Percentiles rank a stretch among this genome's conserved stretches.
These are phyloP conservation scores for Novymonas esmeraldas DNA, from an alignment of 208 protist genomes.

Conservation along the genomic window DNA sequence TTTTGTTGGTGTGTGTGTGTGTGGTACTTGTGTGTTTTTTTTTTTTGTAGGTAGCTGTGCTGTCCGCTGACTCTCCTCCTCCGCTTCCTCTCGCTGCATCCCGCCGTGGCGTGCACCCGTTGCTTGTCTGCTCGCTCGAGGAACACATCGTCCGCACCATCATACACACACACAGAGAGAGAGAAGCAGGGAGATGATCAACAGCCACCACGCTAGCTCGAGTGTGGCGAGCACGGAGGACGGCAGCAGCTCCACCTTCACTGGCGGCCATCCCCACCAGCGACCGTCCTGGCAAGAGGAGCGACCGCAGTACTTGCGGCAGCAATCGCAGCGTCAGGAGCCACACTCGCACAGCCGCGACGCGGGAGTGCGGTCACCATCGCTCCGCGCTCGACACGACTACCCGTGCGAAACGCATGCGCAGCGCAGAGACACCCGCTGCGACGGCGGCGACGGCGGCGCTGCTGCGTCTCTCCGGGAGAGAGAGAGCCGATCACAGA, in stretches of 20 bases:
- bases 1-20: neutral
- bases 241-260: constrained; percentile 25
- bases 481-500: neutral
- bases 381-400: no score
- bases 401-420: no score
- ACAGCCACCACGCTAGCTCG: constrained; percentile 27
- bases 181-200: no score
- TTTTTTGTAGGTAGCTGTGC: neutral
- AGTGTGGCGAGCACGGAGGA: constrained; percentile 32
- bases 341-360: no score
- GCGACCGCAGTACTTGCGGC: neutral
- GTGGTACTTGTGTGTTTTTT: neutral
- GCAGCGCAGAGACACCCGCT: no score
- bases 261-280: constrained; percentile 6
- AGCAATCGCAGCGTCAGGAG: neutral
- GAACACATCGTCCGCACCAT: neutral
- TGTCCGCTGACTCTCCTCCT: no score
- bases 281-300: no score
- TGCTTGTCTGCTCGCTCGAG: no score
- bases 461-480: neutral
- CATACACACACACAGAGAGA: neutral
- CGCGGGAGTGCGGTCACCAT: no score
- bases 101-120: no score
- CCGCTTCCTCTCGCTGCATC: no score
- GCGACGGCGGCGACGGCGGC: neutral